Evolutionary conservation across 768 basidiomycete genomes (phyloP), one percentile per base, ranked within the genome.

Genomic region (Kwoniella sp.): DNA sequence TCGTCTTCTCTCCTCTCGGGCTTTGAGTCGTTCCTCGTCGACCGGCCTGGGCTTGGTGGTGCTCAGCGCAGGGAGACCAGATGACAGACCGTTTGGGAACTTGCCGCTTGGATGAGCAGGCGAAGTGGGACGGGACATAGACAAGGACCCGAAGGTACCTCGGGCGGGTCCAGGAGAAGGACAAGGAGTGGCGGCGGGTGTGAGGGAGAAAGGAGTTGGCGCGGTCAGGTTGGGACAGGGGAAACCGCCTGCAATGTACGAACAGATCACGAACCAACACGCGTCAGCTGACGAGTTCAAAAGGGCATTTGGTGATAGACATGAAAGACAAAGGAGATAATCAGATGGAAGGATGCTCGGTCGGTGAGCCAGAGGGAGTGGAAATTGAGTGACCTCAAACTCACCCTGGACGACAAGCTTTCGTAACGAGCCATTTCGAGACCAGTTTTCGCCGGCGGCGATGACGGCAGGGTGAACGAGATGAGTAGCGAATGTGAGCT

Each of bases 211-310:
- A 5, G 75, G 75, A 6, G 75, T 77, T 0, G 75, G 75, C 1
- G 75, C 72, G n/a, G 72, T 69, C n/a, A 77, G 61, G 53, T 77
- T 77, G 25, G 75, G 75, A n/a, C 63, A 64, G 1, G 75, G 75
- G 65, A 73, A 77, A 29, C 75, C 75, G 40, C 74, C 73, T 75
- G 56, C 13, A 21, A 21, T 25, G 50, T 19, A 25, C 19, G 49
- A 40, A 24, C 5, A 30, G 37, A 21, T 9, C 15, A 58, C 7
- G 17, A 25, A 49, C n/a, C n/a, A n/a, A n/a, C n/a, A 33, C 25
- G 29, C 15, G 33, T 47, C 22, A 29, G 44, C 30, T 26, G 21
- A 22, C 30, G n/a, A 22, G 12, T 17, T 44, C 17, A 24, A 44
- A 2, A 46, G 8, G 21, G 7, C 9, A 21, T n/a, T n/a, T 25